Evolutionary conservation across 2,329 filamentous ascomycete genomes (phyloP), one percentile per base, ranked within the genome.

Genomic region (Aotearoamyces nothofagi): DNA sequence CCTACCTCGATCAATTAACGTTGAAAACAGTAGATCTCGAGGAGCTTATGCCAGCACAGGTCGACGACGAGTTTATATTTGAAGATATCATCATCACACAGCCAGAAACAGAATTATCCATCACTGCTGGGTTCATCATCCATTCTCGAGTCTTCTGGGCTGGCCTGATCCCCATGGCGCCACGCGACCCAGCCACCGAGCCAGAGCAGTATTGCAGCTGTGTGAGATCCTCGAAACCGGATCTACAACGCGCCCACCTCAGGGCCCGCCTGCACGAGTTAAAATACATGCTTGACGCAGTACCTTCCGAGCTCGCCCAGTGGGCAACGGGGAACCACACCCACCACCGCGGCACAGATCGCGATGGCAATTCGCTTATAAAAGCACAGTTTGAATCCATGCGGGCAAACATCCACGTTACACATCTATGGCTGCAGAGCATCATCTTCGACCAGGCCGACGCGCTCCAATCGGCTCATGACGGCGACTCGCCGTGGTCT

Each of bases 361-460:
- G 39, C 47, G 26, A 39, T 15, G 24, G 27, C 3, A 22, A 28
- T n/a, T 24, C 15, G 7, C 16, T 34, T 14, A 22, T 34, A 5
- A 27, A 25, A 9, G 24, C 33, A 5, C 40, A 44, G 14, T 37
- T 42, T 17, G 37, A 37, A 22, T 30, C 49, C 2, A 46, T 50
- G 32, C 35, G 52, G 4, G 49, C 47, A 1, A 54, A 55, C 13
- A 34, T 55, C 1, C 51, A 55, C 20, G 46, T 49, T 5, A 55
- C 50, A 1, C 52, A 55, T 31, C 34, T 55, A 2, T 55, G 51
- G 52, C 39, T 54, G 5, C 52, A 55, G 34, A 53, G 44, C 22
- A 39, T 47, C 5, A 36, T 54, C 0, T 37, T 52, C 2, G 52
- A 55, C 19, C 49, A 50, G 27, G 35, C 54, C 4, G 51, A 54